Percentiles rank a stretch among this genome's conserved stretches.
phyloP scores from a whole-genome alignment of 192 early-diverging fungal genomes.

The Diversispora eburnea region DNA sequence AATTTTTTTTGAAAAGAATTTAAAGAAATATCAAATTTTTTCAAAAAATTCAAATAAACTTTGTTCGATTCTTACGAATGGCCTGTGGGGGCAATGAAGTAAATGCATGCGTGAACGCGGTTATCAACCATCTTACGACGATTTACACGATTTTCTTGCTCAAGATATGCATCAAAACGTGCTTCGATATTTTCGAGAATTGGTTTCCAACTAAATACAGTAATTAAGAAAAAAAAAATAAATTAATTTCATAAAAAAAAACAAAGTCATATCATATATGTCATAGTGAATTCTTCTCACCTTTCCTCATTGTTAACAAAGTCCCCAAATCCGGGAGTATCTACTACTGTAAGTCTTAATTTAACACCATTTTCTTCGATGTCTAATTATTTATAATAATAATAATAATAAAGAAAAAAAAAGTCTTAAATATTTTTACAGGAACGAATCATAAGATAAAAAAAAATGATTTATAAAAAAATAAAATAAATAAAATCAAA shows the following conservation, averaged over 20 bases:
- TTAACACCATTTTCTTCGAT: conserved; percentile 97
- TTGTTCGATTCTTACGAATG: conserved; percentile 62
- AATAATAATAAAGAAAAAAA: neutral
- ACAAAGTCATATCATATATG: neutral
- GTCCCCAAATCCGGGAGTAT: conserved; percentile 98
- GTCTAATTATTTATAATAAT: conserved; percentile 42
- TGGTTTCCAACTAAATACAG: conserved; percentile 82
- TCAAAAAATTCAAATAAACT: neutral
- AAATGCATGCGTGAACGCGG: conserved; percentile 91
- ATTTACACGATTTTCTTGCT: conserved; percentile 90
- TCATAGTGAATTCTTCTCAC: conserved; percentile 36
- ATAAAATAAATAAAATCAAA: neutral
- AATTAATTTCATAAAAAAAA: neutral
- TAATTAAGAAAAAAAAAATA: neutral
- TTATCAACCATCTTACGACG: conserved; percentile 88
- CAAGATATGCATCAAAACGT: conserved; percentile 88
- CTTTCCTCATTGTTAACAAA: conserved; percentile 98
- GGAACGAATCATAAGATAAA: too few species aligned
- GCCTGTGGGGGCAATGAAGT: conserved; percentile 96
- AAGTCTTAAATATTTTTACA: neutral
- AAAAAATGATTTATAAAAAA: neutral
- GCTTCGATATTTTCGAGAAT: conserved; percentile 94
- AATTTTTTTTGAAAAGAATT: conserved; percentile 1
- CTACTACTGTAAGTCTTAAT: conserved; percentile 90
- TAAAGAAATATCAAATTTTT: neutral